Percentiles rank a stretch among this genome's conserved stretches.
phyloP scores from a whole-genome alignment of 768 basidiomycete genomes.

The Kwoniella sp. region DNA sequence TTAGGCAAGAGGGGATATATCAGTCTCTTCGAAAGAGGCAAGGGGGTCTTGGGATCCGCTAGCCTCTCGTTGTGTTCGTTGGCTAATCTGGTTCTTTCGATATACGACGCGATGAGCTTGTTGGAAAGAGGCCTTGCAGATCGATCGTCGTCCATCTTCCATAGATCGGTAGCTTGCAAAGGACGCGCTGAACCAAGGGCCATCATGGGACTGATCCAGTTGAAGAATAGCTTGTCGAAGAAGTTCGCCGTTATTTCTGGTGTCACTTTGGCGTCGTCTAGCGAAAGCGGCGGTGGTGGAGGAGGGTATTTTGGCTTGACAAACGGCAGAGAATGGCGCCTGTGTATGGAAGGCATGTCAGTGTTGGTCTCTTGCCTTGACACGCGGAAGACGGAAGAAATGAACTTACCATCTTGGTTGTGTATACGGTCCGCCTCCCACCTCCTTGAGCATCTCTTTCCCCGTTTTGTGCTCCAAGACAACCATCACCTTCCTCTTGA shows the following conservation, averaged over 20 bases:
- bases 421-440: conserved; percentile 44
- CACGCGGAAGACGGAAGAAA: not conserved
- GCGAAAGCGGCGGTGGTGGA: conserved; percentile 51
- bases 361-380: conserved; percentile 1
- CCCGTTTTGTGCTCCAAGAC: conserved; percentile 48
- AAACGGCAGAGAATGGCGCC: conserved; percentile 51
- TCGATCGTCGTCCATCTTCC: conserved; percentile 70
- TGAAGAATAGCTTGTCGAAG: conserved; percentile 67
- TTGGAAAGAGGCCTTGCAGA: conserved; percentile 67
- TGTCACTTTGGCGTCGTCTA: conserved; percentile 57
- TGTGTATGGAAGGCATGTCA: conserved; percentile 11
- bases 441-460: conserved; percentile 39
- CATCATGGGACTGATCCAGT: conserved; percentile 75
- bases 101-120: conserved; percentile 68
- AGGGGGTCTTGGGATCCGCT: conserved; percentile 68
- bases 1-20: conserved; percentile 66
- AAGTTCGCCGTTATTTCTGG: conserved; percentile 71
- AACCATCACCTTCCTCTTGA: conserved; percentile 40
- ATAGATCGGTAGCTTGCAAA: conserved; percentile 77
- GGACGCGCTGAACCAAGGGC: conserved; percentile 76
- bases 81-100: conserved; percentile 63
- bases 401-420: conserved; percentile 44
- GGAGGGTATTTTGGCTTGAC: conserved; percentile 52
- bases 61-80: conserved; percentile 72
- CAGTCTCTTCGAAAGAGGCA: conserved; percentile 60